phyloP scores from a whole-genome alignment of 805 yeast species.

The Cyberlindnera lachancei region DNA sequence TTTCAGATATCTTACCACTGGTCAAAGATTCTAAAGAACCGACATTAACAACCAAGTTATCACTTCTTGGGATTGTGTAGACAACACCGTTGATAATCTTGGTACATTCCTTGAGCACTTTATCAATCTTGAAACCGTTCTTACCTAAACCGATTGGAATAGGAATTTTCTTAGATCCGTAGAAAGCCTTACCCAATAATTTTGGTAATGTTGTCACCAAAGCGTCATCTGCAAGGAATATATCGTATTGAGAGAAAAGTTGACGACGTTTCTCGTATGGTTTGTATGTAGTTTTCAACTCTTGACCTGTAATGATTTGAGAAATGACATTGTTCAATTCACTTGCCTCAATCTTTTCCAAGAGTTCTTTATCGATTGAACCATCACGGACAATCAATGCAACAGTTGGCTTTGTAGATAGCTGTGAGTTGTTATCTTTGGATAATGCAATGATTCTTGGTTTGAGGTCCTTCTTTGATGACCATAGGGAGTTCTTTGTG shows the following conservation, averaged over 20 bases:
- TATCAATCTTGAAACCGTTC: slow-evolving; percentile 35
- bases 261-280: slow-evolving; percentile 84
- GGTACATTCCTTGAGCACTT: slow-evolving; percentile 51
- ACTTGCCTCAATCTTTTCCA: slow-evolving; percentile 22
- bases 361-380: slow-evolving; percentile 28
- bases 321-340: slow-evolving; percentile 24
- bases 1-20: slow-evolving; percentile 42
- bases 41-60: slow-evolving; percentile 53
- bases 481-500: slow-evolving; percentile 57
- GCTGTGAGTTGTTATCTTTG: slow-evolving; percentile 34
- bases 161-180: slow-evolving; percentile 56
- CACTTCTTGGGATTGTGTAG: slow-evolving; percentile 67
- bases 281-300: slow-evolving; percentile 78
- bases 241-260: slow-evolving; percentile 57
- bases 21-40: slow-evolving; percentile 45
- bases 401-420: slow-evolving; percentile 36
- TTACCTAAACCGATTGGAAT: slow-evolving; percentile 47
- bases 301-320: slow-evolving; percentile 60
- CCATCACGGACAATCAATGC: slow-evolving; percentile 69
- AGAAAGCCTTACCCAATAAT: slow-evolving; percentile 74
- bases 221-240: slow-evolving; percentile 81
- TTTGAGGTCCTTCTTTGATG: slow-evolving; percentile 42
- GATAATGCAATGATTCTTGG: slow-evolving; percentile 30
- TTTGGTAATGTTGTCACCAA: slow-evolving; percentile 75
- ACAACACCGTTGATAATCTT: slow-evolving; percentile 52